Evolutionary conservation across 2,329 filamentous ascomycete species (phyloP).

Genomic region (Arthrobotrys pseudoclavata): DNA sequence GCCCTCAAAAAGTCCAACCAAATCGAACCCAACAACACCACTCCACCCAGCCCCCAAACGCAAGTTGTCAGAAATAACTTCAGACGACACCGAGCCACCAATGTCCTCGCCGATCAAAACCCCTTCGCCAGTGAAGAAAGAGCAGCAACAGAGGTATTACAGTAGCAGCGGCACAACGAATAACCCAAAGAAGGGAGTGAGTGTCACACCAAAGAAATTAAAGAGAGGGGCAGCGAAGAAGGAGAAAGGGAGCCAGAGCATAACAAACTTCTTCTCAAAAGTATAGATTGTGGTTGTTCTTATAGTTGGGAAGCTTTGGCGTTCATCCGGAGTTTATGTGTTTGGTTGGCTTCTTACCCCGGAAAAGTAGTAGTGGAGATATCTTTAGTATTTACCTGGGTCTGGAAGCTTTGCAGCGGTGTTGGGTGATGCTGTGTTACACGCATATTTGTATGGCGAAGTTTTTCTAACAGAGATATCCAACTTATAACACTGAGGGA

Average conservation of each 20-base stretch:
- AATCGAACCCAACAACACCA: constrained; percentile 62
- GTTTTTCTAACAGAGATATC: background rate
- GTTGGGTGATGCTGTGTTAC: no score
- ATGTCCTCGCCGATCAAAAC: constrained; percentile 63
- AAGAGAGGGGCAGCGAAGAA: constrained; percentile 63
- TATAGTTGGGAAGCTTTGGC: background rate
- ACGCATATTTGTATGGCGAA: background rate
- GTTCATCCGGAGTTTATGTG: constrained; percentile 1
- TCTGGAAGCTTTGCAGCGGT: no score
- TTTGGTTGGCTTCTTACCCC: background rate
- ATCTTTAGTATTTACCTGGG: background rate
- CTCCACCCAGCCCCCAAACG: constrained; percentile 53
- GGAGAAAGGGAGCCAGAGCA: constrained; percentile 66
- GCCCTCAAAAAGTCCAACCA: constrained; percentile 63
- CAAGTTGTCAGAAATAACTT: constrained; percentile 44
- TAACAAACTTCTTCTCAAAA: constrained; percentile 72
- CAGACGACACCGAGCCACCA: constrained; percentile 60
- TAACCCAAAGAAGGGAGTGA: constrained; percentile 56
- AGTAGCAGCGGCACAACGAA: constrained; percentile 53
- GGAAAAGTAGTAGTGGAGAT: background rate
- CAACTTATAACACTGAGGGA: background rate
- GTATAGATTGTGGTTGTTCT: constrained; percentile 60
- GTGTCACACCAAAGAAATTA: constrained; percentile 60
- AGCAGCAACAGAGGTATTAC: constrained; percentile 50
- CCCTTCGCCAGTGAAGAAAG: constrained; percentile 61